A percentile compares a stretch with the other conserved stretches of the same genome.
Evolutionary conservation across 768 basidiomycete genomes (phyloP).

Genomic region (Daedaleopsis sinensis): DNA sequence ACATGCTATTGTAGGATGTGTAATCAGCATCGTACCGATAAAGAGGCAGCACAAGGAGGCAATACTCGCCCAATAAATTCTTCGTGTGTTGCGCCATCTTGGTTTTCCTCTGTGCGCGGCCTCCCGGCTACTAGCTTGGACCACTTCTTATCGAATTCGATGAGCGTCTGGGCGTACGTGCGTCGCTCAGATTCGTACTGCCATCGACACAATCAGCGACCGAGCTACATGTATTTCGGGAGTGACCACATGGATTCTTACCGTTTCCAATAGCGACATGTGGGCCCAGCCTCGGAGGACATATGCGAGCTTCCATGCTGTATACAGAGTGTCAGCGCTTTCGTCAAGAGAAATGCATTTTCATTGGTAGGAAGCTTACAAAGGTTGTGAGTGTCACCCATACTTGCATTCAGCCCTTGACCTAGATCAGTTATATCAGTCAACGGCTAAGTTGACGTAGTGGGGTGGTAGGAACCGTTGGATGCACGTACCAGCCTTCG

Average conservation of each 20-base stretch:
- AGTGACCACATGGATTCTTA: constrained; percentile 25
- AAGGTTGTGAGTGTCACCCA: constrained; percentile 58
- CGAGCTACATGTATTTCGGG: background rate
- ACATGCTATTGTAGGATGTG: constrained; percentile 34
- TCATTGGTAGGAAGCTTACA: constrained; percentile 25
- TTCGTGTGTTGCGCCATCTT: constrained; percentile 52
- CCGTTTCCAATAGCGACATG: constrained; percentile 47
- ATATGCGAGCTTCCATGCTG: constrained; percentile 55
- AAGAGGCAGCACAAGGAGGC: background rate
- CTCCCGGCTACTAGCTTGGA: constrained; percentile 57
- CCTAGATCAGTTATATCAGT: no score
- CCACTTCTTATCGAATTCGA: constrained; percentile 55
- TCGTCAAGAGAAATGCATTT: background rate
- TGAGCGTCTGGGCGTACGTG: constrained; percentile 56
- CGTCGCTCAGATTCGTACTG: constrained; percentile 58
- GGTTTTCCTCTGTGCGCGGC: constrained; percentile 41
- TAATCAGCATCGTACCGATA: background rate
- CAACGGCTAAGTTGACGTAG: no score
- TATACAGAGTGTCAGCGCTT: background rate
- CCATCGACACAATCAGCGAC: background rate
- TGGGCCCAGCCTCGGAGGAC: constrained; percentile 51
- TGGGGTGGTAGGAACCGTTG: no score
- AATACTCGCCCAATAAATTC: constrained; percentile 45
- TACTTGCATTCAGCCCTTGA: constrained; percentile 48
- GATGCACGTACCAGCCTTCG: constrained; percentile 36